phyloP scores from a whole-genome alignment of 1,284 basidiomycete genomes.

The Microbotryomycetes sp. region DNA sequence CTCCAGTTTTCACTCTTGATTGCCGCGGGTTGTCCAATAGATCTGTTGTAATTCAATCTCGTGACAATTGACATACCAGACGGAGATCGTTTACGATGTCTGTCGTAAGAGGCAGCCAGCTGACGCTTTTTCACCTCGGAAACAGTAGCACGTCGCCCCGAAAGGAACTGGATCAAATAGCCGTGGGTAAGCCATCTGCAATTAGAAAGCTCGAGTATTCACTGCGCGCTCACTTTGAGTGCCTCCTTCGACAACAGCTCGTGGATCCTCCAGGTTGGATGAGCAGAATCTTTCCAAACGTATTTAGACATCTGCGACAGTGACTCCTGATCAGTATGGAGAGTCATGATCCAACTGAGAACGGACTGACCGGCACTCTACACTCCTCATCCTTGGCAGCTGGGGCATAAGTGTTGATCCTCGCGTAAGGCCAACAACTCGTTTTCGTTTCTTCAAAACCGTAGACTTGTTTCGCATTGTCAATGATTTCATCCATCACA shows the following conservation, averaged over 20 bases:
- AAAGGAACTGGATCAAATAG: too few relatives aligned
- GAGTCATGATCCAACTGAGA: background rate
- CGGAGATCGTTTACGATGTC: too few relatives aligned
- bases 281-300: slow-evolving; percentile 3
- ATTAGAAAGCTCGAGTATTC: too few relatives aligned
- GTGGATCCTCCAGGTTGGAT: slow-evolving; percentile 5
- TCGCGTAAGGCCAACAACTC: background rate
- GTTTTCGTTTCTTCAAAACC: background rate
- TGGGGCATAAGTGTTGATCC: background rate
- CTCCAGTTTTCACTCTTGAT: too few relatives aligned
- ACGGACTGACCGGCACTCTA: background rate
- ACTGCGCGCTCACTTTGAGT: too few relatives aligned
- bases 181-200: too few relatives aligned
- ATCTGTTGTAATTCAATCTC: too few relatives aligned
- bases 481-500: background rate
- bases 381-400: background rate
- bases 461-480: background rate
- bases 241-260: background rate
- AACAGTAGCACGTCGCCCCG: too few relatives aligned
- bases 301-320: background rate
- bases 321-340: background rate
- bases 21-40: too few relatives aligned
- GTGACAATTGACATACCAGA: too few relatives aligned
- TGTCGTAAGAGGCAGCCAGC: too few relatives aligned
- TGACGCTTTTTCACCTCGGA: too few relatives aligned